A percentile compares a stretch with the other conserved stretches of the same genome.
Evolutionary conservation across 2,329 filamentous ascomycete genomes (phyloP).

Genomic region (Fusarium dlaminii): DNA sequence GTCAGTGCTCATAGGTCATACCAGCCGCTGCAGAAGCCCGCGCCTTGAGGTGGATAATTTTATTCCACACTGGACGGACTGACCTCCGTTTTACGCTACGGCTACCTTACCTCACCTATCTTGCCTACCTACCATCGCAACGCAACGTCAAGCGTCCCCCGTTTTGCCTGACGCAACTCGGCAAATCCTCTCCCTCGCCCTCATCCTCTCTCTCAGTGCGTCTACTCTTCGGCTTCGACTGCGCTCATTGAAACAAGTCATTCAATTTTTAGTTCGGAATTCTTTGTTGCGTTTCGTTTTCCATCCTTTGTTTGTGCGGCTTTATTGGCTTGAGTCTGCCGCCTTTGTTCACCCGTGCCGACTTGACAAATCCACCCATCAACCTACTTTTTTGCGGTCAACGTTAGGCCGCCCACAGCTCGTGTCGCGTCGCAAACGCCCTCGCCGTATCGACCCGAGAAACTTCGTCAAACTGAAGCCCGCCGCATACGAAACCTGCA

Average conservation of each 20-base stretch:
- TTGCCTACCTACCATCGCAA: constrained; percentile 16
- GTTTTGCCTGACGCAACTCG: constrained; percentile 42
- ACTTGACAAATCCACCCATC: constrained; percentile 17
- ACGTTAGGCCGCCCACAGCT: constrained; percentile 12
- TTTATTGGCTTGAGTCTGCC: constrained; percentile 21
- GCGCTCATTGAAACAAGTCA: constrained; percentile 19
- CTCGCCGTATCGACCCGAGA: constrained; percentile 9
- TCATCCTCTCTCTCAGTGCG: constrained; percentile 24
- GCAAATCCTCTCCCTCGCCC: constrained; percentile 20
- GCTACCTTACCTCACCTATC: not conserved
- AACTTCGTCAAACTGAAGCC: constrained; percentile 38
- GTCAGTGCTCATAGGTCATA: constrained; percentile 23
- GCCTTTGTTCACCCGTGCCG: constrained; percentile 27
- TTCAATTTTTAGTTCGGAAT: constrained; percentile 7
- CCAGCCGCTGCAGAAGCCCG: not conserved
- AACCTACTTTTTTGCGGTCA: constrained; percentile 30
- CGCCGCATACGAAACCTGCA: constrained; percentile 13
- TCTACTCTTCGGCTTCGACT: constrained; percentile 28
- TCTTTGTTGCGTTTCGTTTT: constrained; percentile 3
- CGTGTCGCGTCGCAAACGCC: constrained; percentile 38
- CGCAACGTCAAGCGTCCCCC: constrained; percentile 33
- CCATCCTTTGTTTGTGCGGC: constrained; percentile 16
- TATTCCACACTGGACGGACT: constrained; percentile 38
- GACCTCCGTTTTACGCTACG: constrained; percentile 10
- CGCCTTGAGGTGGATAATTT: constrained; percentile 38